Evolutionary conservation across 2,329 filamentous ascomycete species (phyloP).

Genomic region (Monilinia fructigena): DNA sequence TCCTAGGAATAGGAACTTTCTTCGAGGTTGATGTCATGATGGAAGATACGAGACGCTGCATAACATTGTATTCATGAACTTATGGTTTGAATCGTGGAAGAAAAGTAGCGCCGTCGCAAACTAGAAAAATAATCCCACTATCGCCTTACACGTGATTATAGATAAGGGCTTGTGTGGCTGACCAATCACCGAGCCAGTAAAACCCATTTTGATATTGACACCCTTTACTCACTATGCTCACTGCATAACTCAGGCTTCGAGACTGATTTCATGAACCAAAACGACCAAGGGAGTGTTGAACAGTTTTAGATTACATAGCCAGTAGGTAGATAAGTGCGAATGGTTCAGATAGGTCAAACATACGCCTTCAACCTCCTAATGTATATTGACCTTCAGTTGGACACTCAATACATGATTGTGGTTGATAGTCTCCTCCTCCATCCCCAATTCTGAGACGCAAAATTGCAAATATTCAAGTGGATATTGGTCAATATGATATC

Average conservation of each 20-base stretch:
- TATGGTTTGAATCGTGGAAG: not conserved
- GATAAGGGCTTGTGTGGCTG: not conserved
- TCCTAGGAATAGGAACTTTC: constrained; percentile 78
- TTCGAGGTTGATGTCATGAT: constrained; percentile 60
- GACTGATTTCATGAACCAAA: not conserved
- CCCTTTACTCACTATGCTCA: not conserved
- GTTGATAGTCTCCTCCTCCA: not conserved
- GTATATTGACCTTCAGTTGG: not conserved
- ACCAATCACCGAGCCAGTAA: not conserved
- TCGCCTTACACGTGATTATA: not conserved
- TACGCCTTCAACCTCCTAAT: not conserved
- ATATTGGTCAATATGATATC: not conserved
- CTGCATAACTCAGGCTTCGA: not conserved
- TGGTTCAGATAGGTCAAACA: not conserved
- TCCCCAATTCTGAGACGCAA: not conserved
- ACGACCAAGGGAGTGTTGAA: not conserved
- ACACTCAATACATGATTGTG: not conserved
- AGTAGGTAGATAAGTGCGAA: too few relatives aligned
- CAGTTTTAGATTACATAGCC: not conserved
- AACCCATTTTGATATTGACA: not conserved
- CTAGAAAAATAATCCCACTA: constrained; percentile 10
- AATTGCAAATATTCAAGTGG: not conserved
- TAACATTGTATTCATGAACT: constrained; percentile 32
- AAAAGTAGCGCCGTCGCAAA: constrained; percentile 1
- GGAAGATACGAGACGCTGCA: constrained; percentile 45